Base-by-base conservation (phyloP, 225 moss, liverwort and hornwort species). In the Polytrichum formosum region DNA sequence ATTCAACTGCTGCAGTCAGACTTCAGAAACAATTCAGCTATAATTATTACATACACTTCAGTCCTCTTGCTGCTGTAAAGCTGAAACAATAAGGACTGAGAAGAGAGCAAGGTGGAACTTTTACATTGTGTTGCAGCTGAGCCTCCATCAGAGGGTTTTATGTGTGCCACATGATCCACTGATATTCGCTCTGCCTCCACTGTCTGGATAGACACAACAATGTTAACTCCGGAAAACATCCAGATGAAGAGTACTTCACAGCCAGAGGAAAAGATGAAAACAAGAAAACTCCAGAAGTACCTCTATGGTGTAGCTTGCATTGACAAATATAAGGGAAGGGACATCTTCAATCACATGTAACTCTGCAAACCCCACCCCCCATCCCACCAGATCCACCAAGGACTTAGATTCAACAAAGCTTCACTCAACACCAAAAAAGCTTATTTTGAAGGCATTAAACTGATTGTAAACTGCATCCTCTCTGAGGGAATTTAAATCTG, bases 141-240 rank as follows among this genome's bases (percentile, higher is more conserved):
- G 79, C 96, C 92, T 62, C 96, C 96, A 66, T 97, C 94, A 55
- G 96, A 97, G 73, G 96, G 96, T 80, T 97, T 97, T 75, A 97
- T 97, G 65, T 97, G 96, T 54, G 96, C 96, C 73, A 97, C 96
- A 67, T 97, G 93, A 69, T 97, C 96, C 56, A 97, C 96, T 67
- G 96, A 97, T 84, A 97, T 97, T 73, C 96, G 90, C 87, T 96
- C 96, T 30, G 96, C 96, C 77, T 96, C 96, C 18, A 96, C 96
- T 65, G 96, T 96, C 93, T 95, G 81, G 22, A 76, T n/a, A 73
- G 19, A 72, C 66, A 56, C 72, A 75, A 26, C 58, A 46, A 46
- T 46, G 16, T 13, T 13, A 10, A 46, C 46, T 46, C 46, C 16
- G 0, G 16, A 46, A 13, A 46, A 16, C 16, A 46, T 46, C 16